phyloP scores from a whole-genome alignment of 2,329 filamentous ascomycete genomes.

The Aspergillus fischeri region DNA sequence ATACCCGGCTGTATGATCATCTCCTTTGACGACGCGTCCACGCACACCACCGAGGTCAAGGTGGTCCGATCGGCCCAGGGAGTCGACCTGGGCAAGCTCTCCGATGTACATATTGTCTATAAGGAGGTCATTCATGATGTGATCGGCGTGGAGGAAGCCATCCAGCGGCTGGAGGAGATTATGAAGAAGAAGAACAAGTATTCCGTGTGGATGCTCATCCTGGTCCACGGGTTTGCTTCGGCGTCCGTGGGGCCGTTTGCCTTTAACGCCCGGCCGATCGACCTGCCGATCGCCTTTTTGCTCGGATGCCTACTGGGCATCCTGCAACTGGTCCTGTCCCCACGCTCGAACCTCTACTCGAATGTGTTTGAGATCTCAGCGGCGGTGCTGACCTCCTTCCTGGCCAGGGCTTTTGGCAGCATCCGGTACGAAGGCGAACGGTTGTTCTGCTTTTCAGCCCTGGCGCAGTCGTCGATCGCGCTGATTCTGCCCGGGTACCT shows the following conservation, averaged over 20 bases:
- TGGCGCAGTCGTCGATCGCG: slow-evolving; percentile 69
- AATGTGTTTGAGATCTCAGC: slow-evolving; percentile 66
- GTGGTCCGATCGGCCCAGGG: slow-evolving; percentile 42
- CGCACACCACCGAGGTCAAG: slow-evolving; percentile 47
- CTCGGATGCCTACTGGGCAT: slow-evolving; percentile 71
- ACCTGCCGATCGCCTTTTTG: slow-evolving; percentile 73
- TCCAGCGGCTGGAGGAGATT: slow-evolving; percentile 49
- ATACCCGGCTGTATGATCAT: slow-evolving; percentile 94
- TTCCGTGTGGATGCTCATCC: slow-evolving; percentile 52
- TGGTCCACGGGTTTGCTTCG: slow-evolving; percentile 69
- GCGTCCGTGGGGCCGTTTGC: slow-evolving; percentile 70
- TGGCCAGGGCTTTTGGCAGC: slow-evolving; percentile 65
- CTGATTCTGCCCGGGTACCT: slow-evolving; percentile 68
- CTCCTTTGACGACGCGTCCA: slow-evolving; percentile 64
- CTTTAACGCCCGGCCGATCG: slow-evolving; percentile 72
- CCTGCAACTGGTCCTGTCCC: slow-evolving; percentile 71
- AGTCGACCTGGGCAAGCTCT: slow-evolving; percentile 44
- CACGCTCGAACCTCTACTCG: slow-evolving; percentile 64
- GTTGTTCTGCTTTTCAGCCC: slow-evolving; percentile 67
- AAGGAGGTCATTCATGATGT: slow-evolving; percentile 49
- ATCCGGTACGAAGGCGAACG: slow-evolving; percentile 48
- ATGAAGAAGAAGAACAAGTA: slow-evolving; percentile 56
- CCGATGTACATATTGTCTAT: slow-evolving; percentile 46
- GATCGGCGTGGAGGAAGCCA: slow-evolving; percentile 46
- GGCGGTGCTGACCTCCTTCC: slow-evolving; percentile 64